Evolutionary conservation across 2,329 filamentous ascomycete species (phyloP), one percentile per base, ranked within the genome.

Genomic region (Fusarium neocosmosporiellum): DNA sequence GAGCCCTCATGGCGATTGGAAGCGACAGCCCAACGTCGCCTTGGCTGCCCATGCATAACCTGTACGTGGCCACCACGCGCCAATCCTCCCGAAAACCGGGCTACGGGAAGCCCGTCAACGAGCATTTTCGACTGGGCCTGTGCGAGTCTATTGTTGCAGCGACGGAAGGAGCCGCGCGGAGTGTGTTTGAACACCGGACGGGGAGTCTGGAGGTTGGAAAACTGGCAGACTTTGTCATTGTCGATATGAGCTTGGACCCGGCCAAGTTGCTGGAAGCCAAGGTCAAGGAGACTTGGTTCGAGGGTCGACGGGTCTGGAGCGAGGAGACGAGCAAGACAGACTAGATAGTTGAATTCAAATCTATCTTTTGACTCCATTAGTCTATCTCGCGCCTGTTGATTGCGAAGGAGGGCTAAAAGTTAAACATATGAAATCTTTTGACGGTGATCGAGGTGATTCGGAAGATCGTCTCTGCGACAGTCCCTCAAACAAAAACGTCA

Each of bases 11-110:
- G 3, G 87, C 88, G 0, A 81, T 89, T 22, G 88, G 88, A 0
- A 86, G 83, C 14, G 88, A 90, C 71, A 83, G 85, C 1, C 88
- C 88, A 0, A 89, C 88, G 1, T 87, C 88, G 4, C 87, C 87
- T 1, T 84, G 86, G 75, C 77, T 80, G 11, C 83, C 86, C 24
- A 77, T 89, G 61, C 80, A 79, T 7, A 89, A 89, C 66, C 68
- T 88, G 11, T 89, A 89, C 73, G 83, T 88, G 3, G 88, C 86
- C 1, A 86, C 87, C 7, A 90, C 86, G 33, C 81, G 88, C 36
- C 82, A 82, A 63, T 87, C 86, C 1, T 86, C 87, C 14, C 79
- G 85, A 24, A 83, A 88, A 69, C 83, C 83, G 0, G 79, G 79
- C 2, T 68, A 73, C 24, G 76, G 81, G 37, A 79, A 78, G 36